phyloP scores from a whole-genome alignment of 495 filamentous ascomycete genomes.

The Parathielavia appendiculata region DNA sequence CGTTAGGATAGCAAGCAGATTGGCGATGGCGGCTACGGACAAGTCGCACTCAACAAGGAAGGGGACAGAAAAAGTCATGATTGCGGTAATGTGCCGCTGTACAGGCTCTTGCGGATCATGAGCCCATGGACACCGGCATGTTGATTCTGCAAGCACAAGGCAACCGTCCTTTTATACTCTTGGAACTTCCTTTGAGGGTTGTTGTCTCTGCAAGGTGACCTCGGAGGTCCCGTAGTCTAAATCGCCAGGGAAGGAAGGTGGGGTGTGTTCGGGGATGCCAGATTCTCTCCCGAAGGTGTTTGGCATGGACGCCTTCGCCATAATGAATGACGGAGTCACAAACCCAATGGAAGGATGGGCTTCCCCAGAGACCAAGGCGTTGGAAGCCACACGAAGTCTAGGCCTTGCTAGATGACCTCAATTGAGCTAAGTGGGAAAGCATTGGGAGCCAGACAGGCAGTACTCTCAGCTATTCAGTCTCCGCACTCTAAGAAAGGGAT shows the following conservation, averaged over 20 bases:
- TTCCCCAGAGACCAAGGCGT: neutral
- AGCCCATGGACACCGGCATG: neutral
- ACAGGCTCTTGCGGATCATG: neutral
- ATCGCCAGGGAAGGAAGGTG: conserved; percentile 1
- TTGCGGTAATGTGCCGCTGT: neutral
- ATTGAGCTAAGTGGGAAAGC: neutral
- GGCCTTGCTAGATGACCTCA: neutral
- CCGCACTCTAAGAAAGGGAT: neutral
- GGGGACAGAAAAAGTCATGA: neutral
- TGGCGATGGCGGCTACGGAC: neutral
- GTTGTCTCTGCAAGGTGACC: neutral
- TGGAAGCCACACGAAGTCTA: neutral
- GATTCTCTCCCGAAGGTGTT: neutral
- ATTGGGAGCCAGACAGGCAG: neutral
- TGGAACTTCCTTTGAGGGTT: too few relatives aligned
- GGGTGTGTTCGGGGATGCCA: neutral
- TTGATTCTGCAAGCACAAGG: neutral
- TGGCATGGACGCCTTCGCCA: conserved; percentile 10
- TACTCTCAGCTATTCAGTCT: neutral
- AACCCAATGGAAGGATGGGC: neutral
- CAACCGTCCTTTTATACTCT: neutral
- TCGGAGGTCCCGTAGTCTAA: conserved; percentile 10
- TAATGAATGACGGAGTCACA: neutral
- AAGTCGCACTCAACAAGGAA: neutral
- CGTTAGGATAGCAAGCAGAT: neutral